A percentile compares a stretch with the other conserved stretches of the same genome.
These are phyloP conservation scores for Phyllosticta paracitricarpa DNA, from an alignment of 2,329 filamentous ascomycete genomes.

Conservation along the genomic window DNA sequence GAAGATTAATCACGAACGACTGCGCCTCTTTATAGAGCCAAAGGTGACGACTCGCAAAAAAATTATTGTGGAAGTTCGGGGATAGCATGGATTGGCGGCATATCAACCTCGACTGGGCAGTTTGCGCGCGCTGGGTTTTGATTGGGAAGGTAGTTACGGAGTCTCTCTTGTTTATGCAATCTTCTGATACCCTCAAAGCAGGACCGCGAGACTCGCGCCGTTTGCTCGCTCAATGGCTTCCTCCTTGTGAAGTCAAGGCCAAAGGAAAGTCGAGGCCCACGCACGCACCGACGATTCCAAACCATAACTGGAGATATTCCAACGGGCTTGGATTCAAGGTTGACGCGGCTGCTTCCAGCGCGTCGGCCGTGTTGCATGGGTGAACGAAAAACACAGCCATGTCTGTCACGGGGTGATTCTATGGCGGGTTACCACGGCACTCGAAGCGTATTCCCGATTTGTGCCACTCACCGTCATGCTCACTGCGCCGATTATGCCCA, in stretches of 20 bases:
- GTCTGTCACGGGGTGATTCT: conserved; percentile 77
- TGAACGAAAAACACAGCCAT: conserved; percentile 82
- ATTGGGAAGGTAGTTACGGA: conserved; percentile 1
- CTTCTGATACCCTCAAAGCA: conserved; percentile 1
- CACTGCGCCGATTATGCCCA: conserved; percentile 31
- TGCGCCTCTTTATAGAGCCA: neutral
- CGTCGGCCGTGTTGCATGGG: conserved; percentile 78
- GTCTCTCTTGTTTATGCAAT: conserved; percentile 5
- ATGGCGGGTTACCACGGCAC: neutral
- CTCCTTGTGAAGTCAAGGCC: conserved; percentile 7
- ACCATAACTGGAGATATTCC: conserved; percentile 77
- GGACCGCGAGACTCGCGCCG: neutral
- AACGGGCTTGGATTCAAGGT: conserved; percentile 32
- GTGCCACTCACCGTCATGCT: conserved; percentile 23
- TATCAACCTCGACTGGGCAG: neutral
- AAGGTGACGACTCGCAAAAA: neutral
- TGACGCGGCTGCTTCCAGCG: conserved; percentile 50
- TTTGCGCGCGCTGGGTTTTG: neutral
- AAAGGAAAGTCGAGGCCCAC: conserved; percentile 67
- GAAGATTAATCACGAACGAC: conserved; percentile 48
- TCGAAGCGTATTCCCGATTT: neutral
- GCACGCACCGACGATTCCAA: conserved; percentile 73
- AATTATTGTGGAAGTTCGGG: neutral
- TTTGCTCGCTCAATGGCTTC: conserved; percentile 4
- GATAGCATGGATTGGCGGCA: neutral